These are phyloP conservation scores for Fomitopsis palustris DNA, from an alignment of 1,284 basidiomycete species.

Conservation along the genomic window DNA sequence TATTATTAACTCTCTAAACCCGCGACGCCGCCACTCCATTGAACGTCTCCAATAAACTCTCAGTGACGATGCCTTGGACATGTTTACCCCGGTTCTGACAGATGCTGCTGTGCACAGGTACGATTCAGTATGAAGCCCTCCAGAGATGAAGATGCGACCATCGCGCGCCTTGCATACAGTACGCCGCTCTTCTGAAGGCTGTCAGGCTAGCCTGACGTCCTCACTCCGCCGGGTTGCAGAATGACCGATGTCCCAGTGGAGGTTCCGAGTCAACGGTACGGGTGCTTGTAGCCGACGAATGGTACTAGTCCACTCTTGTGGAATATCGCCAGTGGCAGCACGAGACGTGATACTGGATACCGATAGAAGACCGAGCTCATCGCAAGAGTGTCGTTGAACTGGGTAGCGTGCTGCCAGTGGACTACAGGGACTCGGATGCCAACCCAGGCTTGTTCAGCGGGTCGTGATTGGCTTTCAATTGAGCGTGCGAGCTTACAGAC, in stretches of 20 bases:
- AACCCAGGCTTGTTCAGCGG: background rate
- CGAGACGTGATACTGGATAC: too few relatives aligned
- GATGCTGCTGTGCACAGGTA: constrained; percentile 1
- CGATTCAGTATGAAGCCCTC: background rate
- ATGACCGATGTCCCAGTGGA: background rate
- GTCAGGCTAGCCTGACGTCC: background rate
- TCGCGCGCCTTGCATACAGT: background rate
- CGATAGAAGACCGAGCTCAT: too few relatives aligned
- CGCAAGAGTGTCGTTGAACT: background rate
- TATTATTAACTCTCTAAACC: background rate
- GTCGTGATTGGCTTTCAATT: background rate
- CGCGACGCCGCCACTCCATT: background rate
- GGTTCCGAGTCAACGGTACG: background rate
- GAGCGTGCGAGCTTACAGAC: background rate
- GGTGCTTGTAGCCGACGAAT: background rate
- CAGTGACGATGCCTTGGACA: background rate
- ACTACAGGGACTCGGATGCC: background rate
- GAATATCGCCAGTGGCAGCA: background rate
- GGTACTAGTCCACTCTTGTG: background rate
- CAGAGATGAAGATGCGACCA: background rate
- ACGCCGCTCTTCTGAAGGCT: background rate
- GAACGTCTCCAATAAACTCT: background rate
- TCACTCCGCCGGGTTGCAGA: background rate
- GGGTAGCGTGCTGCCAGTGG: background rate
- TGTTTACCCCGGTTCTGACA: background rate